Conservation (phyloP, 345 rosid genomes). For the Aegle marmelos region DNA sequence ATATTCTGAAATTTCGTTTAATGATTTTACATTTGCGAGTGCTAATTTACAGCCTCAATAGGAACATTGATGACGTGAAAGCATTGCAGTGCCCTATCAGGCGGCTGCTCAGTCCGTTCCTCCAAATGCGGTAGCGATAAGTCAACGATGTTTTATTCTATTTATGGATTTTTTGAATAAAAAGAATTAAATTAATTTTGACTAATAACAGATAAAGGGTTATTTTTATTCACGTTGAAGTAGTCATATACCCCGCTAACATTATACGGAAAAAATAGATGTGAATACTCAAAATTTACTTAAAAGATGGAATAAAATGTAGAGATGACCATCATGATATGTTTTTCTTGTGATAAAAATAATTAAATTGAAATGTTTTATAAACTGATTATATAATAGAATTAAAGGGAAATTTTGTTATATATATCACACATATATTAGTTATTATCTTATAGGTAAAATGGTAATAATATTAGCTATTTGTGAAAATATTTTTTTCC, state of each 20-base stretch:
- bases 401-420: no score
- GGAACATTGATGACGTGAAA: neutral
- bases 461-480: no score
- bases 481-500: no score
- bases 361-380: neutral
- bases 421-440: no score
- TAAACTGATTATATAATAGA: neutral
- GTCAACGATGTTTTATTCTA: constrained; percentile 1
- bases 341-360: neutral
- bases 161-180: no score
- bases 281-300: neutral
- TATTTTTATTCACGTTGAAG: neutral
- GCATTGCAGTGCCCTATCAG: neutral
- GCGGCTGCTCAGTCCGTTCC: neutral
- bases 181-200: no score
- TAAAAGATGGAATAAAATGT: neutral
- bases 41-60: no score
- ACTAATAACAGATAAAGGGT: no score
- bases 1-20: neutral
- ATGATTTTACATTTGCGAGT: neutral
- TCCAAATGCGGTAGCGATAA: neutral
- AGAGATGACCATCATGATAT: neutral
- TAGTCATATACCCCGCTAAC: accelerated
- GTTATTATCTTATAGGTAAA: no score
- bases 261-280: neutral